Evolutionary conservation across 768 basidiomycete genomes (phyloP), one percentile per base, ranked within the genome.

Genomic region (Panaeolus papilionaceus): DNA sequence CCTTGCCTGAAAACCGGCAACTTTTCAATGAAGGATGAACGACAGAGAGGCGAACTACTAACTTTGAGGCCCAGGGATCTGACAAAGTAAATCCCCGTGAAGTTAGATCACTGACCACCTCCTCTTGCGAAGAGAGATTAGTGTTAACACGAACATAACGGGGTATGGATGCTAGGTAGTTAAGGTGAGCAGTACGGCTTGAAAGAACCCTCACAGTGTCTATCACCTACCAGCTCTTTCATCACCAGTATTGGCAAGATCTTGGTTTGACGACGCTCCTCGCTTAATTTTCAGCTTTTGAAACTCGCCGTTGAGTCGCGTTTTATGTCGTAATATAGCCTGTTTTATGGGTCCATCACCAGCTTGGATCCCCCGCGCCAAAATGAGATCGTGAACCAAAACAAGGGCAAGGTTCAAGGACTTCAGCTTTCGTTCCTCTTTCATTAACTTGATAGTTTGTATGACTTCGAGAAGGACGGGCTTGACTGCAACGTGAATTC

Each of bases 321-420:
- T 94, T 78, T 96, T 96, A 77, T 99, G 96, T 42, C 94, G 88
- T 49, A 94, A 77, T 54, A 98, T 75, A 0, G 94, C 94, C 73
- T 93, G 92, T 72, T 98, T 98, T 64, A 97, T 82, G 3, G 94
- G 93, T 26, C 96, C 95, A 76, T 97, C 92, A 58, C 93, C 90
- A 7, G 94, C 92, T 76, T 98, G 94, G 70, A 99, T 95, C 10
- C 95, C 93, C 20, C 87, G 82, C 16, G 92, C 84, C 44, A 98
- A 83, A 33, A 99, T 83, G 8, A 96, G 79, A 78, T 99, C 98
- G 71, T 99, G 97, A 0, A 96, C 89, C 39, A 99, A 89, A 47
- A 97, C 90, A 7, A 96, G 84, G 2, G 92, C 89, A 58, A 98
- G 85, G 73, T 90, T 92, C 45, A 81, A 74, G 0, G 94, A 93